Base-by-base conservation (phyloP, 2,329 filamentous ascomycete genomes). In the Aureobasidium sp. region DNA sequence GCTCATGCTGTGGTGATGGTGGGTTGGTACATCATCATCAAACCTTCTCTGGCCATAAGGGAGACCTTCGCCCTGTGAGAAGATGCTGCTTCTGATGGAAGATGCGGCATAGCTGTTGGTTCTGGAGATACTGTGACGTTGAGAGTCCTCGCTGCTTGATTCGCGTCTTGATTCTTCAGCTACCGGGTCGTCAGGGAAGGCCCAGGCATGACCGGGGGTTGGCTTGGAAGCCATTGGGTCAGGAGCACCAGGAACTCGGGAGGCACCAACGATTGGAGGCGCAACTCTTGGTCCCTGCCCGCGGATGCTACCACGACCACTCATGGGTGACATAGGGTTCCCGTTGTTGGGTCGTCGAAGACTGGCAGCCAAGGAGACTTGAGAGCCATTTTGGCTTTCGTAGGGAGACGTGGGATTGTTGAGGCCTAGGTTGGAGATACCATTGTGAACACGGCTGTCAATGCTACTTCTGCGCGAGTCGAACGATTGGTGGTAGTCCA, bases 191-290 rank as follows among this genome's bases (percentile, higher is more conserved):
- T 90, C 89, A 1, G 89, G 89, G 67, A 92, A 92, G 66, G 89
- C 89, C 89, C 89, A 93, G 5, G 89, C 87, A 71, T 88, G 89
- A 71, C 89, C 89, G 73, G 91, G 91, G 12, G 88, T 92, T 5
- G 89, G 89, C 71, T 90, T 87, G 33, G 88, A 86, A 42, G 89
- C 89, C 67, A 77, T 80, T 7, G 79, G 79, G 70, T 81, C 77
- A 78, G 86, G 69, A 83, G 87, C 76, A 81, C 89, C 69, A 77
- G 84, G 74, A 77, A 85, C 66, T 79, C 87, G 65, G 78, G 88
- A 66, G 33, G 78, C 77, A 0, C 88, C 88, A 29, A 87, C 90
- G 68, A 93, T 93, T 9, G 88, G 84, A 5, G 89, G 89, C 3
- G 89, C 89, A 2, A 85, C 86, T 66, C 86, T 82, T 58, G 82